A percentile compares a stretch with the other conserved stretches of the same genome.
These are phyloP conservation scores for Graphilbum sp. DNA, from an alignment of 2,329 filamentous ascomycete genomes.

Conservation along the genomic window DNA sequence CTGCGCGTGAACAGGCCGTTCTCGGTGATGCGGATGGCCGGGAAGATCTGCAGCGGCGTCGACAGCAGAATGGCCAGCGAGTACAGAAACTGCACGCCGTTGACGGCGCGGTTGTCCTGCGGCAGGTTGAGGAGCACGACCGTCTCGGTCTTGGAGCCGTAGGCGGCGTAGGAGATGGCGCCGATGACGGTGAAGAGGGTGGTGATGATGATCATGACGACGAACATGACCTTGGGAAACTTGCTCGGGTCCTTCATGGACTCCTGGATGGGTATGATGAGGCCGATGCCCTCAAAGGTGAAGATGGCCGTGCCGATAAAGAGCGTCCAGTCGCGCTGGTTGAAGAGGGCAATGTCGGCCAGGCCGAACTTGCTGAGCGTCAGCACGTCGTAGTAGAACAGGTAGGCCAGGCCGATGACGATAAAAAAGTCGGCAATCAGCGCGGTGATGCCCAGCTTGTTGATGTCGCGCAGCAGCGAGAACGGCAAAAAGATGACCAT, in stretches of 20 bases:
- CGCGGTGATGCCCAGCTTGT: conserved; percentile 90
- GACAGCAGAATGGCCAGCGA: conserved; percentile 94
- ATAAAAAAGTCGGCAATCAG: conserved; percentile 91
- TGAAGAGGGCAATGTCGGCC: conserved; percentile 81
- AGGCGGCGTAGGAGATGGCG: conserved; percentile 87
- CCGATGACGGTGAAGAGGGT: conserved; percentile 83
- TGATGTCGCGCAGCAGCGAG: conserved; percentile 87
- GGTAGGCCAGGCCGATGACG: conserved; percentile 74
- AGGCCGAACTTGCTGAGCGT: conserved; percentile 64
- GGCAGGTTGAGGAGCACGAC: conserved; percentile 93
- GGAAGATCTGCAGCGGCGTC: conserved; percentile 92
- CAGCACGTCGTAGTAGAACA: conserved; percentile 88
- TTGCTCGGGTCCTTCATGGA: conserved; percentile 86
- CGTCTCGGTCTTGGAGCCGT: conserved; percentile 87
- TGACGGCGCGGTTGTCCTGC: conserved; percentile 89
- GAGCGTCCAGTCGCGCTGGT: conserved; percentile 80
- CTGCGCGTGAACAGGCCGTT: conserved; percentile 87
- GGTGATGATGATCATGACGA: conserved; percentile 91
- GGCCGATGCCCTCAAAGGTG: conserved; percentile 92
- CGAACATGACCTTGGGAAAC: conserved; percentile 74
- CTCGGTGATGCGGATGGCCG: conserved; percentile 89
- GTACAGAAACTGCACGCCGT: conserved; percentile 90
- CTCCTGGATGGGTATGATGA: conserved; percentile 96
- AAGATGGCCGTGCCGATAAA: conserved; percentile 99
- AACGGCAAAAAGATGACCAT: conserved; percentile 91